Percentiles rank a stretch among this genome's conserved stretches.
Conservation (phyloP, 73 alveolate species). For the Paramecium tetraurelia region DNA sequence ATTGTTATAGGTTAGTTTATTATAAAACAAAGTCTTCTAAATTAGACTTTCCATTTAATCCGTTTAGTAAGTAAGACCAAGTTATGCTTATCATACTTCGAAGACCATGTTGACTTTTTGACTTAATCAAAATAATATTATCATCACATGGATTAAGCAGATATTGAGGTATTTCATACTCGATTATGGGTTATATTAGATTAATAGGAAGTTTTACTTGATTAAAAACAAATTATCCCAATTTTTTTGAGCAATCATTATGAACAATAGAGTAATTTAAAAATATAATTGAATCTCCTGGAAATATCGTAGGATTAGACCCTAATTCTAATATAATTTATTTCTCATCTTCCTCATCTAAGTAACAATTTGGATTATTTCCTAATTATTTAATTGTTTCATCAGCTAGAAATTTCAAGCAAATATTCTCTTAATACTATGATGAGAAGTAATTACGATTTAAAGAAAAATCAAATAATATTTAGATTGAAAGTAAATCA, state of each 20-base stretch:
- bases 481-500: neutral
- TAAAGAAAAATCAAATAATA: neutral
- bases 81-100: neutral
- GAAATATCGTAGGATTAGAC: neutral
- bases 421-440: neutral
- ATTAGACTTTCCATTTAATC: neutral
- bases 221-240: neutral
- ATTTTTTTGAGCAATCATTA: neutral
- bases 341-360: neutral
- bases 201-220: neutral
- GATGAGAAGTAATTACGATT: neutral
- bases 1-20: neutral
- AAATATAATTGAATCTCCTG: neutral
- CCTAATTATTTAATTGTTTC: neutral
- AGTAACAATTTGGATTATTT: neutral
- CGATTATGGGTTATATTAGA: neutral
- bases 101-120: neutral
- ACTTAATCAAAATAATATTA: neutral
- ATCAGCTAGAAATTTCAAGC: neutral
- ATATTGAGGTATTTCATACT: neutral
- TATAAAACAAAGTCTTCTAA: neutral
- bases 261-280: neutral
- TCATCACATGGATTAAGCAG: neutral
- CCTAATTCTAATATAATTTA: neutral
- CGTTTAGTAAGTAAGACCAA: neutral